Percentiles rank a stretch among this genome's conserved stretches.
phyloP scores from a whole-genome alignment of 2,329 filamentous ascomycete species.

The Sporothrix globosa region DNA sequence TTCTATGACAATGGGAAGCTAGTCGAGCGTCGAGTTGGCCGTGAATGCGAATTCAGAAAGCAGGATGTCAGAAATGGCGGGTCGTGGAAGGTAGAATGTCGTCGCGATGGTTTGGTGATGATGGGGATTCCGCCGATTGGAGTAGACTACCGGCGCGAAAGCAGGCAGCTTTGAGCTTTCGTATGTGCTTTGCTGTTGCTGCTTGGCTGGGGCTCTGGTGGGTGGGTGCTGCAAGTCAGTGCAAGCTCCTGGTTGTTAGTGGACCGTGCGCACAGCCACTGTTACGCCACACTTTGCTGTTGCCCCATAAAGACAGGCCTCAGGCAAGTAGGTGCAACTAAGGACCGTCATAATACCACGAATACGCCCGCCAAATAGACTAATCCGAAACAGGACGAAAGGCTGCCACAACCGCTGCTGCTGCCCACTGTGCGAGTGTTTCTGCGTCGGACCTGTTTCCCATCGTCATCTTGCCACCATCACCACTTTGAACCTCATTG shows the following conservation, averaged over 20 bases:
- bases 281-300: neutral
- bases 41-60: neutral
- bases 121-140: neutral
- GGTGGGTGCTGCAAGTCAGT: neutral
- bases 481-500: neutral
- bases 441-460: conserved; percentile 21
- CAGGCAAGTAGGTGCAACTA: neutral
- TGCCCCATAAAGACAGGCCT: conserved; percentile 21
- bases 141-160: neutral
- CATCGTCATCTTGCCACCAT: conserved; percentile 27
- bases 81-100: neutral
- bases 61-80: neutral
- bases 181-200: conserved; percentile 32
- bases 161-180: conserved; percentile 39
- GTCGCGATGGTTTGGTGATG: conserved; percentile 21
- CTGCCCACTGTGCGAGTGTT: conserved; percentile 9
- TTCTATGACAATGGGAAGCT: neutral
- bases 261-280: conserved; percentile 27
- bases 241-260: neutral
- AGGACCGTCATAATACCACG: neutral
- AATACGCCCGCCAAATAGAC: conserved; percentile 4
- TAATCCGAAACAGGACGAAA: conserved; percentile 16
- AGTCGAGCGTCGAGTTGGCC: neutral
- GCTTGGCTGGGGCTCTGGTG: conserved; percentile 3
- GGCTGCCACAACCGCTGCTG: conserved; percentile 4